Base-by-base conservation (phyloP, 2,329 filamentous ascomycete genomes). In the Pseudogymnoascus sp. region DNA sequence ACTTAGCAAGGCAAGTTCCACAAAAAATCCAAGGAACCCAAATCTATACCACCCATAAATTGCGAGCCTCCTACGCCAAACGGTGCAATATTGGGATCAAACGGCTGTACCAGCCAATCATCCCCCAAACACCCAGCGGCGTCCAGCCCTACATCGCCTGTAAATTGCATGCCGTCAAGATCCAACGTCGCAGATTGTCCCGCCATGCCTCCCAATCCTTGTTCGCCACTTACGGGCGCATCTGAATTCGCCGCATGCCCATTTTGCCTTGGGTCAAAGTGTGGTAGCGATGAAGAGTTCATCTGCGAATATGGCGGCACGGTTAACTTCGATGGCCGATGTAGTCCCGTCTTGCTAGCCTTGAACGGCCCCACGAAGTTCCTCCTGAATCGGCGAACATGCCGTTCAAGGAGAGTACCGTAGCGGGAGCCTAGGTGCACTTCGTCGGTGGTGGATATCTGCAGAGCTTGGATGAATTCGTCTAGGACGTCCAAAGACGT, bases 371-470 rank as follows among this genome's bases (percentile, higher is more conserved):
- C 41, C 52, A 41, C 61, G 41, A 64, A 35, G 23, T 63, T 63
- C 8, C 41, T 19, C 23, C 43, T 31, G 8, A 61, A 43, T 7
- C 58, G 60, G 37, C 38, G 39, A 26, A 66, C 59, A 49, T 65
- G 61, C 10, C 39, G 60, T 41, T 63, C 61, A 14, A 66, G 60
- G 29, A 66, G 62, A 16, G 59, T 59, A 1, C 43, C 65, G 39
- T 65, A 66, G 6, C 62, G 38, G 26, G 59, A 45, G 3, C 58
- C 61, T 2, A 66, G 59, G 11, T 66, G 63, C 37, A 66, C 26
- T 23, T 66, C 65, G 33, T 66, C 65, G 39, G 64, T 52, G 6
- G 59, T 49, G 31, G 61, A 43, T 49, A 26, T 29, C 16, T 62
- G 52, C 10, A 66, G 39, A 4, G 61, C 55, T 14, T 62, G 14